Conservation (phyloP, 345 rosid species). For the Ceriops zippeliana region DNA sequence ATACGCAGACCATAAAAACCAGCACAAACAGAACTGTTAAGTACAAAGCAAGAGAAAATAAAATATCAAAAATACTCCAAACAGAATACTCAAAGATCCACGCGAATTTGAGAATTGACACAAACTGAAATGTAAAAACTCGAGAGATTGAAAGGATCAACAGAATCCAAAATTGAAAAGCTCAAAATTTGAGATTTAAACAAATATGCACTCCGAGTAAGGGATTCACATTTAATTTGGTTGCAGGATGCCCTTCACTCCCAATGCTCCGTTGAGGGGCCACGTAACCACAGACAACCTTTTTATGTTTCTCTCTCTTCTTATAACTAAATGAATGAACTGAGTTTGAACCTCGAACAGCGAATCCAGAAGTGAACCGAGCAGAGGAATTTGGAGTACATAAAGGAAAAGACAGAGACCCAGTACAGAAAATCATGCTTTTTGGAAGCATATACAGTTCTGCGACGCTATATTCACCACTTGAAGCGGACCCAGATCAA, state of each 20-base stretch:
- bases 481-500: background rate
- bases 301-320: constrained; percentile 16
- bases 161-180: too few species aligned
- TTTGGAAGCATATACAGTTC: background rate
- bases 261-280: constrained; percentile 50
- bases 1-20: constrained; percentile 16
- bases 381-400: background rate
- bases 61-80: background rate
- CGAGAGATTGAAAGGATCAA: too few species aligned
- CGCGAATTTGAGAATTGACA: too few species aligned
- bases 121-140: too few species aligned
- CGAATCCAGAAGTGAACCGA: background rate
- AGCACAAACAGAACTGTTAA: background rate
- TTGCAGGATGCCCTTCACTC: constrained; percentile 36
- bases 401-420: background rate
- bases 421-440: background rate
- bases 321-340: background rate
- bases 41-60: background rate
- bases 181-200: too few species aligned
- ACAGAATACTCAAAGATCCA: background rate
- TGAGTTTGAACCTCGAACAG: background rate
- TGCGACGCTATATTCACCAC: background rate
- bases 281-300: constrained; percentile 49
- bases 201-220: background rate
- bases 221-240: constrained; percentile 51